A percentile compares a stretch with the other conserved stretches of the same genome.
Evolutionary conservation across 208 protist genomes (phyloP).

Genomic region (Leishmania aethiopica): DNA sequence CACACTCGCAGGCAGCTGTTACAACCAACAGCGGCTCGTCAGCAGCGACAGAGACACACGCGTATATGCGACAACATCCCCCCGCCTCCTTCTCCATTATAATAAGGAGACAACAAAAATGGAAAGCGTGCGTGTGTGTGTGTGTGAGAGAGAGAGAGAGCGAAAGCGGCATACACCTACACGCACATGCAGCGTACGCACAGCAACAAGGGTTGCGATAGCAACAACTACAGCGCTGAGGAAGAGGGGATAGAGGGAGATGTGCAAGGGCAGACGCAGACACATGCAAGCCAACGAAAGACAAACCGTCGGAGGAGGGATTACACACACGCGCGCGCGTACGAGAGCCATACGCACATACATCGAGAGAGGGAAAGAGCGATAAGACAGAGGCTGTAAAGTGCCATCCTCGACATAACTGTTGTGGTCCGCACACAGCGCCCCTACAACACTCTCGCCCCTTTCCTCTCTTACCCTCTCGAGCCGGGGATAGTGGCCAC

Average conservation of each 20-base stretch:
- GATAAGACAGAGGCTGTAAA: constrained; percentile 4
- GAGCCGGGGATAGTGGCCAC: not conserved
- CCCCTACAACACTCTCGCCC: not conserved
- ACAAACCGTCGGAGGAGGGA: not conserved
- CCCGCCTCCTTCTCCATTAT: not conserved
- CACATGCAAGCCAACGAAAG: not conserved
- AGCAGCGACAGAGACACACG: not conserved
- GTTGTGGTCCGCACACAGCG: not conserved
- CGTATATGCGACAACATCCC: not conserved
- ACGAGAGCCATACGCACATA: not conserved
- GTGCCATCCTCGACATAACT: no score
- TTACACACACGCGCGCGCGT: not conserved
- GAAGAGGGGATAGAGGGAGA: not conserved
- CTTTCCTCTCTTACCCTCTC: not conserved
- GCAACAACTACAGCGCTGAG: not conserved
- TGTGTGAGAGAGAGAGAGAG: not conserved
- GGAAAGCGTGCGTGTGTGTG: not conserved
- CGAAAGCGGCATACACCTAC: not conserved
- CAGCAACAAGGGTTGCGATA: not conserved
- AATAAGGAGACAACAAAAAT: not conserved
- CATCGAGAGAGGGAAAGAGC: constrained; percentile 6
- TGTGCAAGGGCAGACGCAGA: not conserved
- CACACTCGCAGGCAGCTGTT: not conserved
- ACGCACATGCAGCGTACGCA: not conserved
- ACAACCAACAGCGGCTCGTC: not conserved